Percentiles rank a stretch among this genome's conserved stretches.
phyloP scores from a whole-genome alignment of 2,329 filamentous ascomycete species.

The Colletotrichum salicis region DNA sequence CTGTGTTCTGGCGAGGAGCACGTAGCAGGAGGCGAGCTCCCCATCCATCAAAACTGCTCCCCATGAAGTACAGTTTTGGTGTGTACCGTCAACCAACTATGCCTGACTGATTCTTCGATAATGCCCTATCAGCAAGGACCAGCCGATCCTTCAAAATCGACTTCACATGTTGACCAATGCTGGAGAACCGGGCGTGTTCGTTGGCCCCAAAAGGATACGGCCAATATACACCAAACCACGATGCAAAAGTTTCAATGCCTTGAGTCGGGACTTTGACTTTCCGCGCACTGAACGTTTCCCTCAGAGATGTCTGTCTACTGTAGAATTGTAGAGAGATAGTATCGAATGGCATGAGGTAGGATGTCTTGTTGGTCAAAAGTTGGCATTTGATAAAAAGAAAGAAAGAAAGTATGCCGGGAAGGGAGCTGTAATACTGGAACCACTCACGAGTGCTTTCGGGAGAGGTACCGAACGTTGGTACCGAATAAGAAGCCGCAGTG shows the following conservation, averaged over 20 bases:
- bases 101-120: neutral
- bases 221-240: slow-evolving; percentile 3
- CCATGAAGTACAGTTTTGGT: neutral
- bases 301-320: neutral
- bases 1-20: neutral
- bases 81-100: neutral
- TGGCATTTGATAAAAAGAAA: neutral
- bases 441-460: neutral
- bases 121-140: neutral
- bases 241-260: slow-evolving; percentile 30
- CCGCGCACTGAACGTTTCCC: slow-evolving; percentile 27
- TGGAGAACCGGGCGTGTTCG: neutral
- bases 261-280: slow-evolving; percentile 30
- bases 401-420: neutral
- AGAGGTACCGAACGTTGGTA: neutral
- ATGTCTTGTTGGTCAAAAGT: neutral
- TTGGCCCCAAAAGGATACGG: neutral
- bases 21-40: neutral
- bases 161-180: slow-evolving; percentile 17
- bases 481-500: neutral
- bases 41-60: neutral
- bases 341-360: neutral
- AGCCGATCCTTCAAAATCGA: neutral
- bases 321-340: neutral
- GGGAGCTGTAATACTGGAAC: slow-evolving; percentile 12